Conservation (phyloP, 2,329 filamentous ascomycete genomes). For the Monosporascus sp. region DNA sequence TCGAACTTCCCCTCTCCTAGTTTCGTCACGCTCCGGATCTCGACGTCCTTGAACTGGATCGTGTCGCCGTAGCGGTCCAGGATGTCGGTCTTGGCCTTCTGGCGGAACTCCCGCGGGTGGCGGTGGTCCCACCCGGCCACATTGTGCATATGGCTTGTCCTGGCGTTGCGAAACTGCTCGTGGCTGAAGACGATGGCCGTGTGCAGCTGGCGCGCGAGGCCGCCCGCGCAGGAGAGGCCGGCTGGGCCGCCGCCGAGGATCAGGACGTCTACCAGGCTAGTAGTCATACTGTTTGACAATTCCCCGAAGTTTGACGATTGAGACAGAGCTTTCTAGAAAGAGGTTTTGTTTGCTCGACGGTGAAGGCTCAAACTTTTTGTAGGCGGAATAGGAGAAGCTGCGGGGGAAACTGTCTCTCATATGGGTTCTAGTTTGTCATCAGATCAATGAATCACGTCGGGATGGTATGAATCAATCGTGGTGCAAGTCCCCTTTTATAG, state of each 20-base stretch:
- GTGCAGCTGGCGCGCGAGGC: conserved; percentile 27
- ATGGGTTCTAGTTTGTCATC: too few relatives aligned
- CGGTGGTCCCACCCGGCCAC: conserved; percentile 23
- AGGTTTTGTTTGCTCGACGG: too few relatives aligned
- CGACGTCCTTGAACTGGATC: conserved; percentile 13
- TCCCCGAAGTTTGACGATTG: too few relatives aligned
- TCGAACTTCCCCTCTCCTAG: conserved; percentile 16
- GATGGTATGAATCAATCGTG: background rate
- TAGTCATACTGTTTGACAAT: too few relatives aligned
- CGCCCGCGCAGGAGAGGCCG: conserved; percentile 34
- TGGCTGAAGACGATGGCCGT: conserved; percentile 30
- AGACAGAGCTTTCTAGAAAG: too few relatives aligned
- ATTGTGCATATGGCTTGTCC: conserved; percentile 38
- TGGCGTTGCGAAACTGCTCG: conserved; percentile 34
- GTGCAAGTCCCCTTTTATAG: background rate
- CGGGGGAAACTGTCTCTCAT: too few relatives aligned
- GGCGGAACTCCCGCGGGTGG: conserved; percentile 9
- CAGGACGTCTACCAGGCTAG: conserved; percentile 22
- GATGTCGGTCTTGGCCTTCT: conserved; percentile 12
- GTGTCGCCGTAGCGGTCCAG: conserved; percentile 10
- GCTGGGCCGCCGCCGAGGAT: conserved; percentile 39
- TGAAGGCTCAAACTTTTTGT: too few relatives aligned
- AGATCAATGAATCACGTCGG: too few relatives aligned
- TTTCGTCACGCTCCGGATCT: conserved; percentile 10
- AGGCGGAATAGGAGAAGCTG: too few relatives aligned